These are phyloP conservation scores for Phyllosticta ampelicida DNA, from an alignment of 2,329 filamentous ascomycete genomes.

Conservation along the genomic window DNA sequence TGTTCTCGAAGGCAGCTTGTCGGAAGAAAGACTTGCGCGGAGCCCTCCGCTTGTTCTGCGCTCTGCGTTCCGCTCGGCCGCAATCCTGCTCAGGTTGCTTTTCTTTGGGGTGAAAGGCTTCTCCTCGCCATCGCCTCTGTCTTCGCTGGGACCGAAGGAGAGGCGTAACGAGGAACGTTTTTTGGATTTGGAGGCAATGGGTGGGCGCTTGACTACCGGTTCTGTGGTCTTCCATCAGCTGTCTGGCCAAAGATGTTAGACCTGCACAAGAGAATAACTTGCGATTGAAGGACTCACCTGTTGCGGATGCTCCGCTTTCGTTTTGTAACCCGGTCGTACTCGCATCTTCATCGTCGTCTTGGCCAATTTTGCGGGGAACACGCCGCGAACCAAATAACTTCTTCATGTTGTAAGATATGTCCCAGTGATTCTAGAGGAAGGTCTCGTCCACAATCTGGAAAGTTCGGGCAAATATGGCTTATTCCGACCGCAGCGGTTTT, in stretches of 20 bases:
- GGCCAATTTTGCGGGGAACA: slow-evolving; percentile 69
- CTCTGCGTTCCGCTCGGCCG: slow-evolving; percentile 55
- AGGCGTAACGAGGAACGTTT: slow-evolving; percentile 67
- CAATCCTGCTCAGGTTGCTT: slow-evolving; percentile 50
- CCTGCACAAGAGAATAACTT: not conserved
- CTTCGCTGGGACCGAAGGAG: slow-evolving; percentile 59
- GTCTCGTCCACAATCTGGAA: not conserved
- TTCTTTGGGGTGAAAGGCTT: slow-evolving; percentile 54
- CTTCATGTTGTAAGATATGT: slow-evolving; percentile 37
- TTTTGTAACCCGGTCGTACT: slow-evolving; percentile 21
- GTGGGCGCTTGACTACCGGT: slow-evolving; percentile 44
- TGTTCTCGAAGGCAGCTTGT: slow-evolving; percentile 37
- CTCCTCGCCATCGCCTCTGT: slow-evolving; percentile 45
- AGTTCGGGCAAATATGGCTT: not conserved
- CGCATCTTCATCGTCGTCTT: slow-evolving; percentile 42
- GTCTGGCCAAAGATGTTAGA: slow-evolving; percentile 16
- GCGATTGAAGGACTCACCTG: slow-evolving; percentile 30
- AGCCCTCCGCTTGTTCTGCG: slow-evolving; percentile 37
- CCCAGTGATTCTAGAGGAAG: not conserved
- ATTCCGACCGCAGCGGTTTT: not conserved
- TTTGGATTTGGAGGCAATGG: slow-evolving; percentile 37
- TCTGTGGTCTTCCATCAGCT: slow-evolving; percentile 36
- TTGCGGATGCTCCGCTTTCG: slow-evolving; percentile 21
- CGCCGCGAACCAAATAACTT: slow-evolving; percentile 45
- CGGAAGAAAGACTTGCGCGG: slow-evolving; percentile 35